Percentiles rank a stretch among this genome's conserved stretches.
phyloP scores from a whole-genome alignment of 2,329 filamentous ascomycete species.

The Pestalotiopsis fici region DNA sequence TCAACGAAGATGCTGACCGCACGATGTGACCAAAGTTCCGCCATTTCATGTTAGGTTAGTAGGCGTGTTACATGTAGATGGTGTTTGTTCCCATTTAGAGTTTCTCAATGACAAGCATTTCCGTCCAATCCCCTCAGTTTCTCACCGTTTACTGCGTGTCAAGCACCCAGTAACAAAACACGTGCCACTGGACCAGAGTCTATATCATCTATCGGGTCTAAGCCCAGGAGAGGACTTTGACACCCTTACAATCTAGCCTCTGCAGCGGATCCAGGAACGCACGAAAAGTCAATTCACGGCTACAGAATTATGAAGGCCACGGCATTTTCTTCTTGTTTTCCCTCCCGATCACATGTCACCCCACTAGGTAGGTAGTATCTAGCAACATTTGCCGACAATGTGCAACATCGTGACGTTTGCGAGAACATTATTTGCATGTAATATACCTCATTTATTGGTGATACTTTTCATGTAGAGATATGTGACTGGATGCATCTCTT shows the following conservation, averaged over 20 bases:
- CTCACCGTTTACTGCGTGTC: neutral
- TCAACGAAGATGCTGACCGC: neutral
- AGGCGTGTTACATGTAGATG: neutral
- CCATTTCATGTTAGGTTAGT: neutral
- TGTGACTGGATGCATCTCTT: neutral
- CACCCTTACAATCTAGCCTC: neutral
- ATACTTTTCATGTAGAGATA: neutral
- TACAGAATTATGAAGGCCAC: neutral
- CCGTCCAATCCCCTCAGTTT: neutral
- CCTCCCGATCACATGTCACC: too few relatives aligned
- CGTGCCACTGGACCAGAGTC: neutral
- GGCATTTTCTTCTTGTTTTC: too few relatives aligned
- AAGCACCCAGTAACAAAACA: neutral
- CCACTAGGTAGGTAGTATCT: too few relatives aligned
- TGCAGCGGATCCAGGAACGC: neutral
- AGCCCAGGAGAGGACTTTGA: neutral
- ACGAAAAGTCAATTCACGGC: neutral
- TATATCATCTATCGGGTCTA: neutral
- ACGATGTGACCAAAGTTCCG: neutral
- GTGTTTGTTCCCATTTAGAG: neutral
- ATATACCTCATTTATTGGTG: neutral
- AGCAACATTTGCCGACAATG: too few relatives aligned
- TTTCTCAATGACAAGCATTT: neutral
- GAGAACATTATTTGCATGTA: too few relatives aligned
- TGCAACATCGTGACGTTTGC: neutral